Percentiles rank a stretch among this genome's conserved stretches.
Conservation (phyloP, 1,284 basidiomycete genomes). For the Papiliotrema laurentii region DNA sequence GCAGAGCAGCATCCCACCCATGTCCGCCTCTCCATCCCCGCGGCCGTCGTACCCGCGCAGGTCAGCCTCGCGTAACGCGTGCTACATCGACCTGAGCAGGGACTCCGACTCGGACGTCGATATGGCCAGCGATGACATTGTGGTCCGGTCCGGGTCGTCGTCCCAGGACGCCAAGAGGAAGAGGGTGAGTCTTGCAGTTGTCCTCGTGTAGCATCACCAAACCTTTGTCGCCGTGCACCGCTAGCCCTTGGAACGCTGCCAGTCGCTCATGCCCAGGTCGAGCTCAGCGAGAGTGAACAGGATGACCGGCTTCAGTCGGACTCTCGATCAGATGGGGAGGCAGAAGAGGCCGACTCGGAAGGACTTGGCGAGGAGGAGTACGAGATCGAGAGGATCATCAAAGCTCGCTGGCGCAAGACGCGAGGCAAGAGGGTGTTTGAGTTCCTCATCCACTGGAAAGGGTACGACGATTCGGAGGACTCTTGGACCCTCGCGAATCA, state of each 20-base stretch:
- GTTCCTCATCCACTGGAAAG: constrained; percentile 39
- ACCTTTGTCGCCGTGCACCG: not conserved
- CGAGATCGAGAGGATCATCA: constrained; percentile 38
- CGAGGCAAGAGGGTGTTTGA: constrained; percentile 24
- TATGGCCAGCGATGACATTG: constrained; percentile 5
- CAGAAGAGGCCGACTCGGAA: not conserved
- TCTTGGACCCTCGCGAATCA: constrained; percentile 35
- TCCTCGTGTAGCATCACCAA: too few species aligned
- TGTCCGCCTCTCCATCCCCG: not conserved
- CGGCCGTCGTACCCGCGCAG: not conserved
- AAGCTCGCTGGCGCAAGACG: constrained; percentile 22
- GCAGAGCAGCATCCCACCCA: not conserved
- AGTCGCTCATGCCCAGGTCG: not conserved
- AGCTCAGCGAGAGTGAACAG: too few species aligned
- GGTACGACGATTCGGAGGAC: constrained; percentile 25
- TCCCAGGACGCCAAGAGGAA: constrained; percentile 14
- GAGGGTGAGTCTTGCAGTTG: constrained; percentile 16
- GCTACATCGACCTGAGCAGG: constrained; percentile 20
- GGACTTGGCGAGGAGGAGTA: constrained; percentile 34
- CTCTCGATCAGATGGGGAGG: not conserved
- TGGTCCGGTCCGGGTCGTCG: not conserved
- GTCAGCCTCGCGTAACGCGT: not conserved
- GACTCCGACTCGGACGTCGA: constrained; percentile 20
- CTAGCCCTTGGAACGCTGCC: too few species aligned
- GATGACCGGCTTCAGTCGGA: too few species aligned